These are phyloP conservation scores for Tylopilus sp. DNA, from an alignment of 768 basidiomycete genomes.

Conservation along the genomic window DNA sequence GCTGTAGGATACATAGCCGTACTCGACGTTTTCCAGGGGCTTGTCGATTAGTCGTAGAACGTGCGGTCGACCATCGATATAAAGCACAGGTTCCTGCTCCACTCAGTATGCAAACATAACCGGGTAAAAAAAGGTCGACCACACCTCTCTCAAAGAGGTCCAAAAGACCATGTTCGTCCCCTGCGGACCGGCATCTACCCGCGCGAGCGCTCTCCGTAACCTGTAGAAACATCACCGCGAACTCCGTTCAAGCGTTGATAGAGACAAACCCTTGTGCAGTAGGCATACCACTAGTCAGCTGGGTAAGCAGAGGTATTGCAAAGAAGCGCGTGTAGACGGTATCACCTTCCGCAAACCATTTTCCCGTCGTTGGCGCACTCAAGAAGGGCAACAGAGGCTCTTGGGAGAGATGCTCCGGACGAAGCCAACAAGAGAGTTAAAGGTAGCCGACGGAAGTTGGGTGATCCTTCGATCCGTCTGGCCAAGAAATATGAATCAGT, in stretches of 20 bases:
- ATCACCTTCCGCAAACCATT: conserved; percentile 77
- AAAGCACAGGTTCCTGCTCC: conserved; percentile 85
- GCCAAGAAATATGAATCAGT: conserved; percentile 1
- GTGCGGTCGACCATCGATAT: conserved; percentile 82
- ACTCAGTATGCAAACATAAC: background rate
- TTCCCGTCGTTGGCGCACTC: conserved; percentile 42
- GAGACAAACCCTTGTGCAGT: conserved; percentile 65
- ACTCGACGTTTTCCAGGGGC: conserved; percentile 95
- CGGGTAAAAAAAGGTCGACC: conserved; percentile 6
- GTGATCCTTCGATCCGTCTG: conserved; percentile 88
- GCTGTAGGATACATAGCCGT: conserved; percentile 23
- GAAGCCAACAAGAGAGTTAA: conserved; percentile 45
- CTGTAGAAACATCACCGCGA: conserved; percentile 35
- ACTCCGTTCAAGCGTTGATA: background rate
- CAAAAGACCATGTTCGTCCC: conserved; percentile 78
- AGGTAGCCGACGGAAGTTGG: conserved; percentile 86
- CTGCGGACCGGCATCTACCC: conserved; percentile 78
- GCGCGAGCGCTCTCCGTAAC: conserved; percentile 68
- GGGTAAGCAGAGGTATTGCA: conserved; percentile 20
- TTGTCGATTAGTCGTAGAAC: conserved; percentile 84
- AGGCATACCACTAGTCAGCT: conserved; percentile 80
- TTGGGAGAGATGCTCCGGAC: conserved; percentile 25
- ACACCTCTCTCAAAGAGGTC: conserved; percentile 92
- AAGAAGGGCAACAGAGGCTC: conserved; percentile 33
- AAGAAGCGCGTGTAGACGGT: background rate